Conservation (phyloP, 306 rosid genomes). For the Gleditsia sinensis region DNA sequence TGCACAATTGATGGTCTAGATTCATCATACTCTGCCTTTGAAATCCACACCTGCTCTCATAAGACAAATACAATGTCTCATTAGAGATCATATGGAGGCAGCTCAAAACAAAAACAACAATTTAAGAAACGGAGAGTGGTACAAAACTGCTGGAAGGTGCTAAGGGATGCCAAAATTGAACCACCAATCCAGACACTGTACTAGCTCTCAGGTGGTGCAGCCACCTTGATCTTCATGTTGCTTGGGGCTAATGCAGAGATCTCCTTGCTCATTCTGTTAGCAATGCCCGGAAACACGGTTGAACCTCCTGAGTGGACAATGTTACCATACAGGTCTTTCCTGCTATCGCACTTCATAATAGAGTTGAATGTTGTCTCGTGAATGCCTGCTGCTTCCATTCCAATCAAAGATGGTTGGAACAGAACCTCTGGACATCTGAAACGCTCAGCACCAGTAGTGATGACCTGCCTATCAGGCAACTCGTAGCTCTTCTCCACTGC, state of each 20-base stretch:
- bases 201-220: constrained; percentile 61
- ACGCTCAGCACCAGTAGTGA: constrained; percentile 59
- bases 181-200: constrained; percentile 69
- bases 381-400: constrained; percentile 61
- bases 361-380: constrained; percentile 65
- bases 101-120: constrained; percentile 9
- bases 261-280: constrained; percentile 64
- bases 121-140: not conserved
- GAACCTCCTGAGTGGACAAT: constrained; percentile 61
- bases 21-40: constrained; percentile 58
- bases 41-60: constrained; percentile 56
- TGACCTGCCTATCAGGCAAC: constrained; percentile 62
- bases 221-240: constrained; percentile 64
- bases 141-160: constrained; percentile 58
- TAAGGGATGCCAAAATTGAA: constrained; percentile 56
- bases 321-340: constrained; percentile 60
- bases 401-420: constrained; percentile 60
- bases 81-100: constrained; percentile 18
- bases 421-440: constrained; percentile 67
- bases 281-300: constrained; percentile 61
- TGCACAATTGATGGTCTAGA: constrained; percentile 61
- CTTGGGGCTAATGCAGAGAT: constrained; percentile 59
- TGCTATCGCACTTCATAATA: constrained; percentile 59
- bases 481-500: constrained; percentile 60
- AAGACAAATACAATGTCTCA: not conserved